Evolutionary conservation across 768 basidiomycete genomes (phyloP), one percentile per base, ranked within the genome.

Genomic region (Tulasnella sp.): DNA sequence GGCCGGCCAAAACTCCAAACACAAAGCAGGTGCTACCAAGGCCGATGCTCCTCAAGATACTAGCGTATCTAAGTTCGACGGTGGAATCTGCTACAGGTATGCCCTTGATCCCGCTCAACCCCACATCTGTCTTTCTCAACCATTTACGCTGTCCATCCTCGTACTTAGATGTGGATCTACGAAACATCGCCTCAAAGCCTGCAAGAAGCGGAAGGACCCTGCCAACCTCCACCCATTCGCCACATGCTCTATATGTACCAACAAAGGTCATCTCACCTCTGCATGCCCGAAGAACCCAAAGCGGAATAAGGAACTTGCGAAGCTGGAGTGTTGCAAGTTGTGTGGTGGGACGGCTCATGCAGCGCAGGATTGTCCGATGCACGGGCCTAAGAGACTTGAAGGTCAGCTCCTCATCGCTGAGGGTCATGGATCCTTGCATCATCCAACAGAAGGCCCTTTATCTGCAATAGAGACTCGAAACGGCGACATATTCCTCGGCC

Each of bases 311-410:
- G 76, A 94, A 24, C 96, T 96, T 65, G 89, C 91, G 0, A 85
- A 94, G 61, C 92, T 92, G 24, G 93, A 93, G 2, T 80, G 76
- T 60, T 97, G 93, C 67, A 93, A 91, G 66, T 74, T 96, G 8
- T 97, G 93, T 66, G 82, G 84, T 7, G 81, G 87, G 59, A 92
- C 83, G 4, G 78, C 80, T 2, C 93, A 96, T 72, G 77, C 93
- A 5, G 91, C 89, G 0, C 87, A 80, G 66, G 81, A 94, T 69
- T 97, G 93, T 68, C 75, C 71, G 15, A 72, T 87, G 49, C 72
- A 38, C 34, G 34, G 34, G 15, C 34, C 34, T 5, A 15, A 38
- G 34, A 38, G 85, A 51, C 24, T 22, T 17, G 25, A 19, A 31
- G 48, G 57, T 57, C 9, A 25, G 51, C 19, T 31, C 15, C 46